Base-by-base conservation (phyloP, 345 rosid genomes). In the Bruguiera parviflora region DNA sequence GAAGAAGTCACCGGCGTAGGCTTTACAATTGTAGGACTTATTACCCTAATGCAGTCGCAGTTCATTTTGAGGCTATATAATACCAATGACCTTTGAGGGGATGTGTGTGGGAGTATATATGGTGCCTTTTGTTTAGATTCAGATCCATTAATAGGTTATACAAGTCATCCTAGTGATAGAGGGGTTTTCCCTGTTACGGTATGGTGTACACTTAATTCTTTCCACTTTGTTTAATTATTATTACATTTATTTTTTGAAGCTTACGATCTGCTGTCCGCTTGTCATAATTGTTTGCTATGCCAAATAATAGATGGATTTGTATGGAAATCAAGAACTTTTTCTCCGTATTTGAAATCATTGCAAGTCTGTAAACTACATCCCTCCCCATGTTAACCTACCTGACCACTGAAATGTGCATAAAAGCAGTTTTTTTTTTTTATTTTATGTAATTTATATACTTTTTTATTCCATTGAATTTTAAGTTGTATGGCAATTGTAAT, bases 121-220 rank as follows among this genome's bases (percentile, higher is more conserved):
- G 20, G 32, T 37, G 39, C 63, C 68, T 28, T 28, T 25, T 63
- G 70, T 72, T 65, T 33, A 65, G 59, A 24, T 28, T 37, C 6
- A 18, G 49, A 19, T 59, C 58, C 59, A 27, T 15, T 68, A 47
- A 59, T 58, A 58, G 64, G 22, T 11, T 67, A 37, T 67, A 24
- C 35, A 18, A 33, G 27, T 35, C 51, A 67, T 3, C 37, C 18
- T 57, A 22, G 27, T 9, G 5, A 13, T 56, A 25, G 58, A 27
- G 20, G 58, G 46, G 21, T 66, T 53, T 29, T 8, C 24, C 25
- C 20, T 29, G 18, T 31, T 31, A 31, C 0, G 32, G 32, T n/a
- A 19, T 8, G 18, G 28, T 20, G 58, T 27, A 65, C 32, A 46
- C 58, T 55, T 24, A 22, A 57, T 56, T 55, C 61, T 56, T 67